Percentiles rank a stretch among this genome's conserved stretches.
phyloP scores from a whole-genome alignment of 306 rosid species.

The Astragalus membranaceus region DNA sequence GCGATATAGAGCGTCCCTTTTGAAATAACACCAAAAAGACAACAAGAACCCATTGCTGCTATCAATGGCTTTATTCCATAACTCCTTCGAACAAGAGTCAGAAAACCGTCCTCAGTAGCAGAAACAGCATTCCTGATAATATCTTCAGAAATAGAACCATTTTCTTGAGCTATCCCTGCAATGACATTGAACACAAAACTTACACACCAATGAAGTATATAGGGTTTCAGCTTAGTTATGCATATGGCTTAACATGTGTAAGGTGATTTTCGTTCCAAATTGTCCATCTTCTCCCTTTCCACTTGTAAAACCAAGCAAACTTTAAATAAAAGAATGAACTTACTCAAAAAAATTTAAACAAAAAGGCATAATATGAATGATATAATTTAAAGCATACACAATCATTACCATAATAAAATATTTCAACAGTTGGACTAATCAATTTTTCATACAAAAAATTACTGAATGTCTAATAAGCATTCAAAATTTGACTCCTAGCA shows the following conservation, averaged over 20 bases:
- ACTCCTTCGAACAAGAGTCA: slow-evolving; percentile 68
- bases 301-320: no score
- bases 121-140: slow-evolving; percentile 60
- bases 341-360: no score
- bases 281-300: no score
- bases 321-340: no score
- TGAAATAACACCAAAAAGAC: slow-evolving; percentile 79
- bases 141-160: slow-evolving; percentile 58
- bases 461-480: no score
- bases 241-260: no score
- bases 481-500: no score
- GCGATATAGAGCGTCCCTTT: slow-evolving; percentile 65
- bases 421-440: no score
- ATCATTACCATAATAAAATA: no score
- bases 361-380: neutral
- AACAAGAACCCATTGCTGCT: slow-evolving; percentile 86
- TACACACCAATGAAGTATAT: slow-evolving; percentile 6
- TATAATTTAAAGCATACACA: neutral
- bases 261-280: no score
- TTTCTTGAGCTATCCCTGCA: slow-evolving; percentile 66
- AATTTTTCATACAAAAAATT: no score
- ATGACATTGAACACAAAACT: slow-evolving; percentile 16
- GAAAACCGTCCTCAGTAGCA: slow-evolving; percentile 84
- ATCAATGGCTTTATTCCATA: slow-evolving; percentile 67
- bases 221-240: no score